phyloP scores from a whole-genome alignment of 2,329 filamentous ascomycete genomes.

The Trichoderma oligosporum region DNA sequence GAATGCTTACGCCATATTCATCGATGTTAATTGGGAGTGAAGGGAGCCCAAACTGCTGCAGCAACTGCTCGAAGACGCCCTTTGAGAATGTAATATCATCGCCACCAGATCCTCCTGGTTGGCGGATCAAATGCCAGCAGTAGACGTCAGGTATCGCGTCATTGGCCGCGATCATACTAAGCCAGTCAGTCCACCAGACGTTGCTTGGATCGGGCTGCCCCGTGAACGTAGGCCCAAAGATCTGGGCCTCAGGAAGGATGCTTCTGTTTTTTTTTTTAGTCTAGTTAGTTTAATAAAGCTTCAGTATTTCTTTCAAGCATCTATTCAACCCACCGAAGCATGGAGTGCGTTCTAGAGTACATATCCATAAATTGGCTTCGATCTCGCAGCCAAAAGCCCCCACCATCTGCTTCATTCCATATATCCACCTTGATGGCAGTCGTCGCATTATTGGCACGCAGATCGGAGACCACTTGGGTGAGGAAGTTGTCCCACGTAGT shows the following conservation, averaged over 20 bases:
- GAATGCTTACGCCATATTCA: slow-evolving; percentile 8
- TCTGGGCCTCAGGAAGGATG: slow-evolving; percentile 10
- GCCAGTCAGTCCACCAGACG: slow-evolving; percentile 17
- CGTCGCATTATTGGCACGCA: slow-evolving; percentile 37
- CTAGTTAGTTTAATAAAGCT: background rate
- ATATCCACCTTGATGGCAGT: slow-evolving; percentile 44
- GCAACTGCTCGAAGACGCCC: slow-evolving; percentile 1
- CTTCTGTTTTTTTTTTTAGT: background rate
- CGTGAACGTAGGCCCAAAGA: slow-evolving; percentile 10
- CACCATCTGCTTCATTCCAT: slow-evolving; percentile 51
- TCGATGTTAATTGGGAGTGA: slow-evolving; percentile 9
- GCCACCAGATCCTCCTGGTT: slow-evolving; percentile 6
- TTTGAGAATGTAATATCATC: slow-evolving; percentile 10
- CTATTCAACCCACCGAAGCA: background rate
- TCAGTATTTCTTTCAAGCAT: background rate
- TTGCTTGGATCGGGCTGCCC: slow-evolving; percentile 11
- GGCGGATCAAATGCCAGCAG: slow-evolving; percentile 14
- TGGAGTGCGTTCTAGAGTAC: slow-evolving; percentile 1
- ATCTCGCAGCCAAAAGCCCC: slow-evolving; percentile 12
- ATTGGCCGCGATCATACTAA: slow-evolving; percentile 1
- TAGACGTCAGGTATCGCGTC: slow-evolving; percentile 10
- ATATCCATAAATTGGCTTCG: slow-evolving; percentile 8
- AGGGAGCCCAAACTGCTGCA: slow-evolving; percentile 7
- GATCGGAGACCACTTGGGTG: slow-evolving; percentile 35
- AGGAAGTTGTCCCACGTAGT: slow-evolving; percentile 42